These are phyloP conservation scores for Lactarius sanguifluus DNA, from an alignment of 768 basidiomycete genomes.

Conservation along the genomic window DNA sequence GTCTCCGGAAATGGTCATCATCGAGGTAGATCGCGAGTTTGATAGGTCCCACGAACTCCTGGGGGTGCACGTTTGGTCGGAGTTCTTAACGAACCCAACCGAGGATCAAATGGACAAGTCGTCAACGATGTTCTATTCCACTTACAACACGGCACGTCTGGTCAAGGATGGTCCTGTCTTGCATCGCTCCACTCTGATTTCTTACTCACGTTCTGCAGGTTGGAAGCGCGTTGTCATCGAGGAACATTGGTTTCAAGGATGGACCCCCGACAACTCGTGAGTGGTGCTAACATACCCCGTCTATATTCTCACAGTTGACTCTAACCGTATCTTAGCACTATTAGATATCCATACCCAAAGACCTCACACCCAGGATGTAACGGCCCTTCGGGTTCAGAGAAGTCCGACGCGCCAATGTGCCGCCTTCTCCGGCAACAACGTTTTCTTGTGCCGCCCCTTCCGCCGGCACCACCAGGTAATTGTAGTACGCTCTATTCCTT, in stretches of 20 bases:
- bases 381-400: conserved; percentile 35
- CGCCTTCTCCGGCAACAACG: conserved; percentile 42
- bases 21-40: conserved; percentile 41
- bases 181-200: background rate
- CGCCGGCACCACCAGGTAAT: conserved; percentile 38
- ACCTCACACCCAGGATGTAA: conserved; percentile 38
- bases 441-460: conserved; percentile 34
- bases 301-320: conserved; percentile 13
- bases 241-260: conserved; percentile 45
- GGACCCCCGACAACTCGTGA: conserved; percentile 35
- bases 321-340: conserved; percentile 30
- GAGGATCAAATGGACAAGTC: conserved; percentile 34
- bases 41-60: conserved; percentile 38
- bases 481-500: background rate
- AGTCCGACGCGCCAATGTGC: conserved; percentile 42
- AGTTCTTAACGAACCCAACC: conserved; percentile 39
- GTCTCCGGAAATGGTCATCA: conserved; percentile 47
- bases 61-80: conserved; percentile 45
- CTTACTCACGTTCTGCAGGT: conserved; percentile 33
- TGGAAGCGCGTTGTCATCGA: conserved; percentile 48
- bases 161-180: conserved; percentile 44
- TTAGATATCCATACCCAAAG: conserved; percentile 43
- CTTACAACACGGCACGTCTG: conserved; percentile 38
- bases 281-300: conserved; percentile 13
- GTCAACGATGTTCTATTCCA: conserved; percentile 44